Conservation (phyloP, 176 grass and related monocot genomes). For the Triticum turgidum region DNA sequence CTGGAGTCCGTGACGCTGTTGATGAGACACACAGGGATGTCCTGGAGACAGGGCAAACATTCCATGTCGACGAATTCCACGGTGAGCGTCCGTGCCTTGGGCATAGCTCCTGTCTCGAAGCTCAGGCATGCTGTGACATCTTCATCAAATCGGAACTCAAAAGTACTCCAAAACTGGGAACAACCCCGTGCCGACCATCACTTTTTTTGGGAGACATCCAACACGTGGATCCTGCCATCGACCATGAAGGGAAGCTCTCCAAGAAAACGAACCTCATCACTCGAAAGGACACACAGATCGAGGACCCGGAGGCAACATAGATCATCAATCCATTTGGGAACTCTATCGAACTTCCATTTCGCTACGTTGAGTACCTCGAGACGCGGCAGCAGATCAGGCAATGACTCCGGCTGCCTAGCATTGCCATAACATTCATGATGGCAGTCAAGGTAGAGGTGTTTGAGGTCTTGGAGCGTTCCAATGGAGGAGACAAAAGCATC, state of each 20-base stretch:
- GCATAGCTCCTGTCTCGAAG: neutral
- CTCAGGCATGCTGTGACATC: neutral
- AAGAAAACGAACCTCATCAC: neutral
- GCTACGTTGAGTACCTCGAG: neutral
- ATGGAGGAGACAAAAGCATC: neutral
- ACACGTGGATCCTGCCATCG: neutral
- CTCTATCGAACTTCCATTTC: neutral
- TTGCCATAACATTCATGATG: neutral
- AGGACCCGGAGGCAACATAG: neutral
- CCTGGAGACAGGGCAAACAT: neutral
- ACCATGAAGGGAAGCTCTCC: neutral
- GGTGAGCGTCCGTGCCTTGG: neutral
- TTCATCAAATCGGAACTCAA: neutral
- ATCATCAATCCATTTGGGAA: neutral
- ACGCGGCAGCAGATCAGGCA: neutral
- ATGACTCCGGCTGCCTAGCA: neutral
- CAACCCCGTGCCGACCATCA: neutral
- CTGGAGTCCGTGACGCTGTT: accelerated
- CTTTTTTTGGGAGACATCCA: neutral
- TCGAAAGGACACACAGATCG: neutral
- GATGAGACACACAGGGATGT: neutral
- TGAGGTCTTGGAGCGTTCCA: neutral
- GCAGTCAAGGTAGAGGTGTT: neutral
- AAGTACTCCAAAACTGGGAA: neutral
- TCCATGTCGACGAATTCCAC: neutral